Percentiles rank a stretch among this genome's conserved stretches.
These are phyloP conservation scores for Leccinum fallax DNA, from an alignment of 1,284 basidiomycete species.

Conservation along the genomic window DNA sequence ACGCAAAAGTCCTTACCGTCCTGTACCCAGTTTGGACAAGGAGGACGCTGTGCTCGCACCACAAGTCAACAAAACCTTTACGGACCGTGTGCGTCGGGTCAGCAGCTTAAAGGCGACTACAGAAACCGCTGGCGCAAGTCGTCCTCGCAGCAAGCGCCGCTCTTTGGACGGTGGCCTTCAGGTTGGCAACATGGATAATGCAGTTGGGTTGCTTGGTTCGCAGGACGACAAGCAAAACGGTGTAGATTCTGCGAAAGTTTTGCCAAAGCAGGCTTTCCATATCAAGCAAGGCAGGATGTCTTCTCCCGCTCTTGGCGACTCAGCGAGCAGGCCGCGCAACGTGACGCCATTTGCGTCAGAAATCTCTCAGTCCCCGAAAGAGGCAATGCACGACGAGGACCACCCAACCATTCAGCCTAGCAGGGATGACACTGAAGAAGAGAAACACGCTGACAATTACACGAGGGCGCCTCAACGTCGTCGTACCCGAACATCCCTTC, in stretches of 20 bases:
- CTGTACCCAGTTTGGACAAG: neutral
- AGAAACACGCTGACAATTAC: constrained; percentile 16
- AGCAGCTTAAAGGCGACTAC: constrained; percentile 1
- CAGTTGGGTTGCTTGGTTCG: neutral
- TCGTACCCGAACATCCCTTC: constrained; percentile 11
- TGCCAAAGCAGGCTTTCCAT: neutral
- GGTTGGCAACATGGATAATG: neutral
- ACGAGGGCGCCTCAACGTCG: constrained; percentile 19
- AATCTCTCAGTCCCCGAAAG: neutral
- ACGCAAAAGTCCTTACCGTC: constrained; percentile 13
- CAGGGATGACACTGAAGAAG: neutral
- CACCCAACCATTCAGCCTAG: neutral
- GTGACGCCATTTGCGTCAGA: constrained; percentile 16
- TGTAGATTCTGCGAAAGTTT: neutral
- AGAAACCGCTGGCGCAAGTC: neutral
- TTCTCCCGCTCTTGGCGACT: neutral
- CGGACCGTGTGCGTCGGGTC: neutral
- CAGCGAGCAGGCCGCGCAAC: neutral
- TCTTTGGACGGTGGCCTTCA: constrained; percentile 8
- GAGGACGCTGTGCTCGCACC: constrained; percentile 1
- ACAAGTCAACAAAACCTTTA: neutral
- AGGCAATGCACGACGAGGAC: neutral
- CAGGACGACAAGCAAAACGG: neutral
- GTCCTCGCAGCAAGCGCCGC: neutral
- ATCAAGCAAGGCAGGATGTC: neutral